Base-by-base conservation (phyloP, 2,329 filamentous ascomycete species). In the Penicillium italicum region DNA sequence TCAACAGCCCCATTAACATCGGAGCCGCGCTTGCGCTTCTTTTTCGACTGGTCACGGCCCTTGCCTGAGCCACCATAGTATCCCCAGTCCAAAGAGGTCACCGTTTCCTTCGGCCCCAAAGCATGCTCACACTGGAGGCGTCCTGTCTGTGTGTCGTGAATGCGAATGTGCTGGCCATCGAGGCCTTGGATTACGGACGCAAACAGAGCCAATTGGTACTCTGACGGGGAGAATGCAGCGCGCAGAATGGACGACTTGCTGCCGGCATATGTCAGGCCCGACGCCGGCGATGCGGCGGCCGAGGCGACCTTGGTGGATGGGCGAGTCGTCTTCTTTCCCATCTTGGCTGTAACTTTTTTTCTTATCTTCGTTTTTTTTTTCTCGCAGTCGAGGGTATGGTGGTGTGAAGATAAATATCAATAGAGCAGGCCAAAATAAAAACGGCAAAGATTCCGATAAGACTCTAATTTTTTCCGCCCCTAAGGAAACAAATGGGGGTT, bases 171-270 rank as follows among this genome's bases (percentile, higher is more conserved):
- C 59, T 81, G 78, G 44, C 75, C 76, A 67, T 80, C 79, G 33
- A 81, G 75, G 22, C 78, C 78, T 62, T 80, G 79, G 48, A 81
- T 79, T 53, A 80, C 77, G 16, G 79, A 82, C 20, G 79, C 79
- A 67, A 81, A 82, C 36, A 81, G 72, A 12, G 78, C 73, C 65
- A 81, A 73, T 71, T 80, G 78, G 47, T 78, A 78, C 54, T 76
- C 72, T 7, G 78, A 79, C 3, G 79, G 79, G 5, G 78, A 76
- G 66, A 81, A 82, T 14, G 77, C 74, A 18, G 78, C 77, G 61
- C 72, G 75, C 50, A 80, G 61, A n/a, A 80, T 75, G 5, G 79
- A 78, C 31, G 77, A 78, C 63, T 75, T 77, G 60, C 69, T 76
- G 49, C 69, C 69, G n/a, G 68, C 64, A 52, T 71, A 65, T 45